Evolutionary conservation across 768 basidiomycete genomes (phyloP), one percentile per base, ranked within the genome.

Genomic region (Boletus barrowsii): DNA sequence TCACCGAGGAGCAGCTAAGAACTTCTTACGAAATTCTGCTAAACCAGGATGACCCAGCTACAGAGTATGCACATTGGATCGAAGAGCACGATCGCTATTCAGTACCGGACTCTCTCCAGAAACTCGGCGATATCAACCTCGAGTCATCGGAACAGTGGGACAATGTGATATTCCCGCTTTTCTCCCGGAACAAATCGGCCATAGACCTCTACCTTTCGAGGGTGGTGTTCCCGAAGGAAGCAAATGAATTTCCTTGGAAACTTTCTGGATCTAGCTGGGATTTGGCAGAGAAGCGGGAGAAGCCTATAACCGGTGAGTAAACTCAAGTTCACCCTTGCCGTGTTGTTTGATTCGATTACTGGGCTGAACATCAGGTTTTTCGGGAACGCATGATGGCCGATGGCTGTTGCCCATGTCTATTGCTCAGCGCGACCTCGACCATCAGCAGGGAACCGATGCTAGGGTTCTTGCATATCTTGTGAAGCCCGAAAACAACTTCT

Each of bases 371-470:
- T 17, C 18, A 51, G 54, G 71, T 15, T 82, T 82, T 59, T 80
- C 79, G 41, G 81, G 80, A 5, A 82, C 80, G 3, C 81, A 81
- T 48, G 81, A 82, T 56, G 74, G 73, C 35, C 68, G 69, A 20
- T 63, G 54, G 42, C 39, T 63, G 18, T 53, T 63, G 15, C 55
- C 62, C 3, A 48, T 26, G 33, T 57, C 61, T 24, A 54, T 55
- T 61, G 26, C 37, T 79, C 14, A 24, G 35, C 18, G 33, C 33
- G 33, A 35, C 33, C 33, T 14, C 33, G 14, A 35, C 33, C 33
- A 35, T 14, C 33, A 35, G 22, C 18, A 22, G 36, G 47, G 47
- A 37, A 37, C 47, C 17, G 17, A n/a, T 37, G 47, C 47, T 4
- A 39, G 2, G 24, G 47, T 47, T n/a, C 35, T 37, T 6, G 9